Percentiles rank a stretch among this genome's conserved stretches.
Evolutionary conservation across 1,284 basidiomycete genomes (phyloP).

Genomic region (Fomitopsis betulina): DNA sequence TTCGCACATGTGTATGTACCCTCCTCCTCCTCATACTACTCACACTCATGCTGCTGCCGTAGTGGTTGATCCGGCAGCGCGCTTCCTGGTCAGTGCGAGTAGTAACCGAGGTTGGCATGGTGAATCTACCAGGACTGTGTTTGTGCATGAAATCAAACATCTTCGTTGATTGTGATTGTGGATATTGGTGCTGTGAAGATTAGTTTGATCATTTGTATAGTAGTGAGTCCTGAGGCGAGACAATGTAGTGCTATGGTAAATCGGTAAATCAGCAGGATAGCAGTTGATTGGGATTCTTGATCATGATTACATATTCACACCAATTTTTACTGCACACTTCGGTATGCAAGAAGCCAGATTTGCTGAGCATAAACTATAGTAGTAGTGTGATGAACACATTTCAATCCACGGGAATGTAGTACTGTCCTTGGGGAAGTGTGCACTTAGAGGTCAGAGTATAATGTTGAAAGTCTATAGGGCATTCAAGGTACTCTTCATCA

Average conservation of each 20-base stretch:
- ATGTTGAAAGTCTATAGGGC: background rate
- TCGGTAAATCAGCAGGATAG: too few species aligned
- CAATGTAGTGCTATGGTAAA: background rate
- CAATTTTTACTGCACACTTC: too few species aligned
- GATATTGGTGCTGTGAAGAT: background rate
- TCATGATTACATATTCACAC: too few species aligned
- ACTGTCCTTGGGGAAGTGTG: background rate
- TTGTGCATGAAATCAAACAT: conserved; percentile 85
- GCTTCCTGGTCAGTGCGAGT: conserved; percentile 88
- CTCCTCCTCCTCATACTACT: conserved; percentile 7
- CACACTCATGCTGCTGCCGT: conserved; percentile 2
- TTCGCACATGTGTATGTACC: conserved; percentile 72
- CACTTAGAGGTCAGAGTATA: background rate
- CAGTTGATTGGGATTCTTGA: too few species aligned
- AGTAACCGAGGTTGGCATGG: conserved; percentile 96
- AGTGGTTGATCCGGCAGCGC: conserved; percentile 86
- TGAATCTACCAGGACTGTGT: conserved; percentile 82
- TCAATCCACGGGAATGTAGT: background rate
- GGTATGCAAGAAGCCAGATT: too few species aligned
- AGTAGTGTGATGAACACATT: too few species aligned
- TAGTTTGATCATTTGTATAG: background rate
- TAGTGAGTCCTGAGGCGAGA: background rate
- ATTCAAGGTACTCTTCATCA: conserved; percentile 62
- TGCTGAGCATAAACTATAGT: too few species aligned
- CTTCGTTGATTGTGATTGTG: conserved; percentile 13